Evolutionary conservation across 345 rosid genomes (phyloP).

Genomic region (Arabidopsis suecica): DNA sequence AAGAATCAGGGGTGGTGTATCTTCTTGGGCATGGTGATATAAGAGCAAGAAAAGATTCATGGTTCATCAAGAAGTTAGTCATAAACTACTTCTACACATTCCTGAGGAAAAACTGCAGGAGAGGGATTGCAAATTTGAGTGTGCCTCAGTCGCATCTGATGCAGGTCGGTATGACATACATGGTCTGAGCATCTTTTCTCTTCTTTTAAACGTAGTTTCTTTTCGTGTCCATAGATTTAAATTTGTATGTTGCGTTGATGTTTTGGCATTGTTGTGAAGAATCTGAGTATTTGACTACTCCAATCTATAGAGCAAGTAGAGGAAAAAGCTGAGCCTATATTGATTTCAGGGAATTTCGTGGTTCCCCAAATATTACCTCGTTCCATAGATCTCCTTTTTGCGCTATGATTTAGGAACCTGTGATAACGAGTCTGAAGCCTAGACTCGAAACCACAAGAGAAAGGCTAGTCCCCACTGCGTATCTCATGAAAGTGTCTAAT

Average conservation of each 20-base stretch:
- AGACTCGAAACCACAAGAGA: neutral
- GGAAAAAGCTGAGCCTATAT: conserved; percentile 21
- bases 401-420: neutral
- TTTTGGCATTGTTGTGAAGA: conserved; percentile 41
- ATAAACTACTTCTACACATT: conserved; percentile 96
- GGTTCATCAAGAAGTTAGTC: conserved; percentile 92
- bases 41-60: conserved; percentile 94
- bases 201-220: conserved; percentile 9
- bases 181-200: conserved; percentile 59
- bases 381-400: neutral
- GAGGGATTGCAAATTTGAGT: conserved; percentile 89
- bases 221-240: conserved; percentile 31
- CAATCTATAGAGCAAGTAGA: conserved; percentile 29
- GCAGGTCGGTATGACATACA: conserved; percentile 99
- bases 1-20: conserved; percentile 95
- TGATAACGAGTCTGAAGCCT: neutral
- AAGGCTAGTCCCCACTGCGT: neutral
- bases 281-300: conserved; percentile 26
- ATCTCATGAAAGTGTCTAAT: neutral
- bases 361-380: too few species aligned
- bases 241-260: conserved; percentile 15
- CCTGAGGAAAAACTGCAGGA: conserved; percentile 92
- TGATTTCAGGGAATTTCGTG: neutral
- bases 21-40: conserved; percentile 98
- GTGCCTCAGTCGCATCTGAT: conserved; percentile 94